These are phyloP conservation scores for Fusarium clavum DNA, from an alignment of 2,329 filamentous ascomycete species.

Conservation along the genomic window DNA sequence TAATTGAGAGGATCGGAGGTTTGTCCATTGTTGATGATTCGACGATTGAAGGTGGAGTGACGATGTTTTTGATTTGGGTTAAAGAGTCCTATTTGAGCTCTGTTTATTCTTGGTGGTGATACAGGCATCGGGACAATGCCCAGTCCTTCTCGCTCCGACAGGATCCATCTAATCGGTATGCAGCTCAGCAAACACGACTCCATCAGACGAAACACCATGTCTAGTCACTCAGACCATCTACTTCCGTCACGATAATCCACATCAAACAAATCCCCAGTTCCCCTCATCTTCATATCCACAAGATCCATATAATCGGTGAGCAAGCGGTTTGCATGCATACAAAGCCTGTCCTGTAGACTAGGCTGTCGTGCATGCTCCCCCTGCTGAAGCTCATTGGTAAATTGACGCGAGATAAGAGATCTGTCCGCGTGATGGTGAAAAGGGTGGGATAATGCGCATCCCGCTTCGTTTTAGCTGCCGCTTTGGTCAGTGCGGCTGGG, in stretches of 20 bases:
- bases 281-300: not conserved
- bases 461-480: slow-evolving; percentile 28
- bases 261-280: not conserved
- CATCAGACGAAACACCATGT: too few relatives aligned
- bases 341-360: not conserved
- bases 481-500: slow-evolving; percentile 18
- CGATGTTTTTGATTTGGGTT: not conserved
- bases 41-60: not conserved
- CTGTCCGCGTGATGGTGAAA: slow-evolving; percentile 33
- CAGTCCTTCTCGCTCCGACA: not conserved
- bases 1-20: not conserved
- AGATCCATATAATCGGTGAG: not conserved
- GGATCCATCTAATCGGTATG: not conserved
- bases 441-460: slow-evolving; percentile 24
- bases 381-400: slow-evolving; percentile 2
- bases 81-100: too few relatives aligned
- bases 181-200: not conserved
- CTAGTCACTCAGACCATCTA: not conserved
- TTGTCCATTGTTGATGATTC: not conserved
- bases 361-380: slow-evolving; percentile 1
- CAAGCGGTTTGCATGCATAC: not conserved
- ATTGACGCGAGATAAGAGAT: slow-evolving; percentile 28
- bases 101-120: too few relatives aligned
- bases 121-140: not conserved
- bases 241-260: not conserved